Conservation (phyloP, 2,329 filamentous ascomycete species). For the Fusarium vanettenii region DNA sequence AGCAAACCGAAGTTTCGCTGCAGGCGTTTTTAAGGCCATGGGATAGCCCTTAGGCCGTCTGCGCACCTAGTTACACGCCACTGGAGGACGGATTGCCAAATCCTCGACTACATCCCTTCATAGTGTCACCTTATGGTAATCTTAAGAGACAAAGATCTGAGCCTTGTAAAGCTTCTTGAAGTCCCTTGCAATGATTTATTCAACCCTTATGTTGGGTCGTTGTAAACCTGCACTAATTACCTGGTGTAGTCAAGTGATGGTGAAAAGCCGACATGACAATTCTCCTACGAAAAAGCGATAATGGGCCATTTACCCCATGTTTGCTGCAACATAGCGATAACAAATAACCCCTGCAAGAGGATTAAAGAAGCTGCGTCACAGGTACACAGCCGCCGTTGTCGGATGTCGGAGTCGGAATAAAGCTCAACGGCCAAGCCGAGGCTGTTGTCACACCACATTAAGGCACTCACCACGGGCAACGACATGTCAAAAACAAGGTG, state of each 20-base stretch:
- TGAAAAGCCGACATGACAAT: background rate
- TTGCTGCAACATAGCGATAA: background rate
- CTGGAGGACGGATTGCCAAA: background rate
- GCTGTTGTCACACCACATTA: background rate
- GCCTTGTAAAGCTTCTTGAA: background rate
- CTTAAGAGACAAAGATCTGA: background rate
- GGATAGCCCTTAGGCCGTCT: background rate
- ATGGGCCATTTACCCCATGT: background rate
- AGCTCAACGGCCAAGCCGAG: background rate
- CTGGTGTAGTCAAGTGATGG: background rate
- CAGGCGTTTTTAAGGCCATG: background rate
- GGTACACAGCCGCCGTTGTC: background rate
- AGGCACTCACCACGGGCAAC: background rate
- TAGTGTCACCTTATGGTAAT: background rate
- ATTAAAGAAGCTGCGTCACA: background rate
- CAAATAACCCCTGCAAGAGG: background rate
- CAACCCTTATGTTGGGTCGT: background rate
- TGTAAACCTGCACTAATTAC: background rate
- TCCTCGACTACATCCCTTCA: background rate
- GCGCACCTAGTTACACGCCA: background rate
- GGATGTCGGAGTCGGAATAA: background rate
- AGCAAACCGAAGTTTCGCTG: background rate
- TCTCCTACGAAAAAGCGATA: background rate
- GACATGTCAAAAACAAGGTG: background rate
- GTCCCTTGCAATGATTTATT: background rate